Conservation (phyloP, 1,284 basidiomycete species). For the Mycena sp. region DNA sequence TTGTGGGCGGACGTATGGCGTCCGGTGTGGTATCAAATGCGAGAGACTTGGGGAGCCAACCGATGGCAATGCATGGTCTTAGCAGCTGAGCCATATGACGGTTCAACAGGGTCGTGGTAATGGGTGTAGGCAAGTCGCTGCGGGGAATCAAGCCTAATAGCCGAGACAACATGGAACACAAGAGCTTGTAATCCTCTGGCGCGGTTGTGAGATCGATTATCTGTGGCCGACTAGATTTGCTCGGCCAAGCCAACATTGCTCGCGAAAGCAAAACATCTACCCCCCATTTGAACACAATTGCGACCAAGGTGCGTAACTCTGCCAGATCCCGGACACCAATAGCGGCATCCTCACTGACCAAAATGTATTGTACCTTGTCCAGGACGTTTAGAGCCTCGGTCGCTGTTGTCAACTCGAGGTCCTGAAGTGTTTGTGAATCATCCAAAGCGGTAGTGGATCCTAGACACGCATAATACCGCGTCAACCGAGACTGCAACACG, state of each 20-base stretch:
- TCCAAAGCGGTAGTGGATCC: slow-evolving; percentile 31
- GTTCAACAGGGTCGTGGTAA: slow-evolving; percentile 69
- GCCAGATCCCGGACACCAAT: slow-evolving; percentile 75
- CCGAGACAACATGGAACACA: slow-evolving; percentile 53
- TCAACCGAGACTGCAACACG: slow-evolving; percentile 51
- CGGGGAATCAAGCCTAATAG: slow-evolving; percentile 63
- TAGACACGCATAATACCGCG: slow-evolving; percentile 49
- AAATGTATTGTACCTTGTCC: slow-evolving; percentile 57
- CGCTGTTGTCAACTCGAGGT: slow-evolving; percentile 63
- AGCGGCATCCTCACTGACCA: slow-evolving; percentile 42
- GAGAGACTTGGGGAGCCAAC: slow-evolving; percentile 72
- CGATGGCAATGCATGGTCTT: slow-evolving; percentile 65
- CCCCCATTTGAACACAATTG: slow-evolving; percentile 78
- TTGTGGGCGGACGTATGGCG: slow-evolving; percentile 55
- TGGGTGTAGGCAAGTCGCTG: slow-evolving; percentile 56
- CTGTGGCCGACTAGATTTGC: slow-evolving; percentile 34
- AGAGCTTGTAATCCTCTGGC: slow-evolving; percentile 51
- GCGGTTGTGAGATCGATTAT: slow-evolving; percentile 56
- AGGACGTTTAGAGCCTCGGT: slow-evolving; percentile 63
- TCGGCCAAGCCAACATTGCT: slow-evolving; percentile 55
- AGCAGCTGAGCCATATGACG: slow-evolving; percentile 67
- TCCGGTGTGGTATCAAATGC: slow-evolving; percentile 47
- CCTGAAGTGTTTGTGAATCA: slow-evolving; percentile 45
- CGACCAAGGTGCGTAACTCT: slow-evolving; percentile 67
- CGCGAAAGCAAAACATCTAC: slow-evolving; percentile 59